These are phyloP conservation scores for Aspergillus olivimuriae DNA, from an alignment of 495 filamentous ascomycete genomes.

Conservation along the genomic window DNA sequence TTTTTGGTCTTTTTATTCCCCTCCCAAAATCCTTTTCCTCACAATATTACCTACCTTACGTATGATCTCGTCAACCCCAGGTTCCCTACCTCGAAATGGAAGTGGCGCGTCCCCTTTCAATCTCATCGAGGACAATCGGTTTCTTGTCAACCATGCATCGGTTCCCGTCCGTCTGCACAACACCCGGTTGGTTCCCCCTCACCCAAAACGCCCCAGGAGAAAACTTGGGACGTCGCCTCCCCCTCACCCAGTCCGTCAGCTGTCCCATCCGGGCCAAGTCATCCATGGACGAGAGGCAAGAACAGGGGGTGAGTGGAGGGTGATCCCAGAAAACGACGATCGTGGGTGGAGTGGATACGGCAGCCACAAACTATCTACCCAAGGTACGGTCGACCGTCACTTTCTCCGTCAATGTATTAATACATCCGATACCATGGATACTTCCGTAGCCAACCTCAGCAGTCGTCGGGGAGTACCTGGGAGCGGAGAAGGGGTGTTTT, in stretches of 20 bases:
- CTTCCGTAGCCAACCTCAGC: too few species aligned
- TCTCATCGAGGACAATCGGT: background rate
- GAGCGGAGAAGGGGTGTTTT: background rate
- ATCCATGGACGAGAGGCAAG: slow-evolving; percentile 16
- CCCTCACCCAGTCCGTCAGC: slow-evolving; percentile 9
- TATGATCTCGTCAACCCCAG: background rate
- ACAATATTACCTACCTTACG: background rate
- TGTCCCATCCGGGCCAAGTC: slow-evolving; percentile 14
- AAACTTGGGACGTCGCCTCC: background rate
- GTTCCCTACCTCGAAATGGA: background rate
- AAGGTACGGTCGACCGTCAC: slow-evolving; percentile 18
- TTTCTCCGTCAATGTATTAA: slow-evolving; percentile 6
- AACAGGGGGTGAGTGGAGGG: slow-evolving; percentile 30
- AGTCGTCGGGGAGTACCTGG: background rate
- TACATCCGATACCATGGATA: too few species aligned
- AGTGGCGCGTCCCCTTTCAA: too few species aligned
- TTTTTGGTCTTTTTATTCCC: too few species aligned
- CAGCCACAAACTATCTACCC: slow-evolving; percentile 36
- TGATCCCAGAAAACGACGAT: slow-evolving; percentile 36
- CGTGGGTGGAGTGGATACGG: slow-evolving; percentile 30
- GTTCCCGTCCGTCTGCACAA: background rate
- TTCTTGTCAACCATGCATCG: background rate
- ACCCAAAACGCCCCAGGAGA: background rate
- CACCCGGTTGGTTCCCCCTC: background rate
- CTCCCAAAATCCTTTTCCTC: background rate